Conservation (phyloP, 116 monocot species). For the Papilionanthe hybrid region DNA sequence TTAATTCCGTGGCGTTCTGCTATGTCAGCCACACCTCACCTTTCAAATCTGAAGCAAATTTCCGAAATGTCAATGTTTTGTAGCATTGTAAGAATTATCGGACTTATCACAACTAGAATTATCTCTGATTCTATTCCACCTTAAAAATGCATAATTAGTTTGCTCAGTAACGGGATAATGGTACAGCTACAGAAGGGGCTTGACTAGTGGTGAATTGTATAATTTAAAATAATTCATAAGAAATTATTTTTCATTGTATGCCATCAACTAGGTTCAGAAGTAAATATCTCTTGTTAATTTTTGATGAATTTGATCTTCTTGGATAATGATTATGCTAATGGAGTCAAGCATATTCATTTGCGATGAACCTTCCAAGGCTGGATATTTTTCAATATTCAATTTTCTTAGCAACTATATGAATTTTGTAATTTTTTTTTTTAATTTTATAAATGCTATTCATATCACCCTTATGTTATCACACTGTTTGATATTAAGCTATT, state of each 20-base stretch:
- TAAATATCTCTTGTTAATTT: neutral
- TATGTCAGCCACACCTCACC: neutral
- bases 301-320: neutral
- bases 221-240: neutral
- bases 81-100: too few species aligned
- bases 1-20: neutral
- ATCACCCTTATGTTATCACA: neutral
- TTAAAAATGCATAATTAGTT: neutral
- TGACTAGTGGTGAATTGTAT: neutral
- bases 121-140: neutral
- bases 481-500: neutral
- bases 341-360: neutral
- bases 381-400: neutral
- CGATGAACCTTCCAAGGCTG: neutral
- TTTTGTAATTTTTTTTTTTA: neutral
- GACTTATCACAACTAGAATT: too few species aligned
- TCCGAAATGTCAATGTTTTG: neutral
- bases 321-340: neutral
- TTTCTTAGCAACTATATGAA: neutral
- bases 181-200: neutral
- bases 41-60: neutral
- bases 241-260: neutral
- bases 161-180: neutral
- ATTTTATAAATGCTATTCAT: neutral
- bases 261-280: neutral